Evolutionary conservation across 768 basidiomycete genomes (phyloP).

Genomic region (Macrolepiota dolichaula): DNA sequence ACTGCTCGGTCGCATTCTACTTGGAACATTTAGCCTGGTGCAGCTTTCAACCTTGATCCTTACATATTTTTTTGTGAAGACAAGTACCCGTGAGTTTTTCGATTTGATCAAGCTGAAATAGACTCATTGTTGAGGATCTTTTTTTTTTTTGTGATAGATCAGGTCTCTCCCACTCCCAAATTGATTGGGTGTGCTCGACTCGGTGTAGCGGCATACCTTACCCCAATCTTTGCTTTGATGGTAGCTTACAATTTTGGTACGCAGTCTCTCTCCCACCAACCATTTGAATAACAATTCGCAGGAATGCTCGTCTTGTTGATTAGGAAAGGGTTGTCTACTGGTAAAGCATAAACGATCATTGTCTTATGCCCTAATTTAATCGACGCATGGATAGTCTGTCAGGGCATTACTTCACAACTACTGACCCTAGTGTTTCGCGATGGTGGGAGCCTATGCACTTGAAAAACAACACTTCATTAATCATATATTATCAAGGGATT

Average conservation of each 20-base stretch:
- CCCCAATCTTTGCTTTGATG: background rate
- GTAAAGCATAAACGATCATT: background rate
- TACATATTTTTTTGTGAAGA: background rate
- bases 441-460: background rate
- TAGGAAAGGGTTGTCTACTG: background rate
- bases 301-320: background rate
- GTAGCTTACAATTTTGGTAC: background rate
- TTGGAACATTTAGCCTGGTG: background rate
- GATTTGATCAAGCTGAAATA: background rate
- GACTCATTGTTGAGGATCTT: background rate
- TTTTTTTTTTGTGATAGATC: too few relatives aligned
- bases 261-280: background rate
- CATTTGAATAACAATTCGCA: background rate
- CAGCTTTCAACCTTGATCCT: background rate
- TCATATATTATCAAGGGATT: background rate
- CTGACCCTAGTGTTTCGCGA: background rate
- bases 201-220: background rate
- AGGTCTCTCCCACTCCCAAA: background rate
- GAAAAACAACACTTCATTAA: background rate
- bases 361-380: too few relatives aligned
- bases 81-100: background rate
- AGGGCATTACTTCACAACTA: background rate
- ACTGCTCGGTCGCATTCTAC: background rate
- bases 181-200: background rate
- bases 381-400: background rate